Conservation (phyloP, 345 rosid species). For the Corchorus capsularis region DNA sequence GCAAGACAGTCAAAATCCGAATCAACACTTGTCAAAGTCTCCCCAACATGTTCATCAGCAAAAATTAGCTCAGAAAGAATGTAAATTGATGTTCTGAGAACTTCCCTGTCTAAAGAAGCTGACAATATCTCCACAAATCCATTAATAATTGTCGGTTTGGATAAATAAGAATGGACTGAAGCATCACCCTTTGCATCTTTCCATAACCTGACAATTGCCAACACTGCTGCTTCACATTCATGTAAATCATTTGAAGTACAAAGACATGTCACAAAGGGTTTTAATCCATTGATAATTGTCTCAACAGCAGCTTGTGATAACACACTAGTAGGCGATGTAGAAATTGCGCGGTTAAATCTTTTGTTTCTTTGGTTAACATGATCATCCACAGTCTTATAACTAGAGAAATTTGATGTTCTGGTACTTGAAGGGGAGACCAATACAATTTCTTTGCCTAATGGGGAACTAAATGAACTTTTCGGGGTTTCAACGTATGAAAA, state of each 20-base stretch:
- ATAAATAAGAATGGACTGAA: slow-evolving; percentile 52
- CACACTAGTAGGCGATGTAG: slow-evolving; percentile 64
- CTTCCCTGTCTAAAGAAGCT: slow-evolving; percentile 58
- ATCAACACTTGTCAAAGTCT: slow-evolving; percentile 56
- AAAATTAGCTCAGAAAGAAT: slow-evolving; percentile 53
- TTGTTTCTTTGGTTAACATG: slow-evolving; percentile 32
- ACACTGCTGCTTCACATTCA: slow-evolving; percentile 62
- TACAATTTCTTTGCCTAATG: slow-evolving; percentile 30
- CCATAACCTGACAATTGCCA: slow-evolving; percentile 52
- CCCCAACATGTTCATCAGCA: slow-evolving; percentile 47
- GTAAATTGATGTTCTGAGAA: slow-evolving; percentile 47
- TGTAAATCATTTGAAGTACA: slow-evolving; percentile 62
- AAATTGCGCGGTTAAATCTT: slow-evolving; percentile 34
- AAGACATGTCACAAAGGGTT: slow-evolving; percentile 51
- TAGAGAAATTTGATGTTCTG: slow-evolving; percentile 23
- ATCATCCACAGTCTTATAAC: slow-evolving; percentile 25
- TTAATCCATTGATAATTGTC: slow-evolving; percentile 47
- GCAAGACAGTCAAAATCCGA: slow-evolving; percentile 65
- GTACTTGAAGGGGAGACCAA: slow-evolving; percentile 25
- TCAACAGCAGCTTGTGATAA: slow-evolving; percentile 61
- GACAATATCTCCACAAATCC: slow-evolving; percentile 60
- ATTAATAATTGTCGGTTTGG: slow-evolving; percentile 46
- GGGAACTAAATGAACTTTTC: slow-evolving; percentile 35
- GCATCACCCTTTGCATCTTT: slow-evolving; percentile 61
- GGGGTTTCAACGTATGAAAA: slow-evolving; percentile 59